Conservation (phyloP, 139 green algal genomes). For the Micractinium conductrix region DNA sequence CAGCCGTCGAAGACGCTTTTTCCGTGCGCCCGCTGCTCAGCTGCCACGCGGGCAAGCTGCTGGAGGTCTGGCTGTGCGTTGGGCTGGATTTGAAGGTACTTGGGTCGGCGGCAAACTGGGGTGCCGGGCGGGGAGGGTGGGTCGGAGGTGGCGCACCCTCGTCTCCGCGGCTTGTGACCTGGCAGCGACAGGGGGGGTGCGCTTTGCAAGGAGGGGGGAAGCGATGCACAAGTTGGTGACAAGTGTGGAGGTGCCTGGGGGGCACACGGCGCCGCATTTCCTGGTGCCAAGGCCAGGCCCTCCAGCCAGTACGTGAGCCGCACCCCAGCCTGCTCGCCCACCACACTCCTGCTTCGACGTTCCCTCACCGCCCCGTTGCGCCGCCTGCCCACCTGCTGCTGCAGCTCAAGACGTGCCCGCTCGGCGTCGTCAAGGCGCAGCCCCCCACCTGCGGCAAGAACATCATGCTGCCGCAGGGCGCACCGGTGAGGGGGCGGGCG, state of each 20-base stretch:
- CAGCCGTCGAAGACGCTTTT: constrained; percentile 40
- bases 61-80: constrained; percentile 77
- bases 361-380: not conserved
- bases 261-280: no score
- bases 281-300: no score
- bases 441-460: not conserved
- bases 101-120: no score
- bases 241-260: no score
- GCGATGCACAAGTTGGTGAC: not conserved
- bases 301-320: no score
- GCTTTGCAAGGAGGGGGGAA: not conserved
- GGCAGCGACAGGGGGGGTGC: no score
- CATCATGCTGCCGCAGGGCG: not conserved
- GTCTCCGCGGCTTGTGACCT: no score
- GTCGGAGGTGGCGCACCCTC: no score
- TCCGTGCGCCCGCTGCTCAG: constrained; percentile 50
- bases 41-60: constrained; percentile 54
- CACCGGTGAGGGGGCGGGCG: constrained; percentile 14
- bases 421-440: not conserved
- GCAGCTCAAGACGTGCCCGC: constrained; percentile 6
- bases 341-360: not conserved
- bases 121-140: no score
- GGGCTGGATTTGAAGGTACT: constrained; percentile 48
- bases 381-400: not conserved
- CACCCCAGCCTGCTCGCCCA: not conserved